Percentiles rank a stretch among this genome's conserved stretches.
Evolutionary conservation across 495 filamentous ascomycete genomes (phyloP).

Genomic region (Penicillium dipodomyicola): DNA sequence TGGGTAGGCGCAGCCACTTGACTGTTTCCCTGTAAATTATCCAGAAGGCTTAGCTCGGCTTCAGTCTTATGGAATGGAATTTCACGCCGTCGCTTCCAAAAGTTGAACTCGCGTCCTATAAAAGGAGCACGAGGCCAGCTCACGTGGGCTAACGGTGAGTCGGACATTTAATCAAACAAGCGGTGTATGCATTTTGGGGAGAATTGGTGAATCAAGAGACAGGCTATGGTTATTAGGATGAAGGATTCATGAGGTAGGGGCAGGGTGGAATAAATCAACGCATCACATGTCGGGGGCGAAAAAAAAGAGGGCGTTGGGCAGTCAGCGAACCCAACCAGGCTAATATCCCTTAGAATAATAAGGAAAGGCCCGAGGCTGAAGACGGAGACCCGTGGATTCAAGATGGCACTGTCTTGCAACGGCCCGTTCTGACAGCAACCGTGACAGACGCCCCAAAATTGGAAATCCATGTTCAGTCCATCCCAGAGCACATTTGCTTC

Average conservation of each 20-base stretch:
- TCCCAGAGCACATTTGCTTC: slow-evolving; percentile 10
- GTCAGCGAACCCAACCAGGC: slow-evolving; percentile 6
- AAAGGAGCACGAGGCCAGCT: slow-evolving; percentile 13
- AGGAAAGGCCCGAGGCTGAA: slow-evolving; percentile 1
- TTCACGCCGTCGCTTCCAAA: slow-evolving; percentile 8
- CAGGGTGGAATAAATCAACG: not conserved
- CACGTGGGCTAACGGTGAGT: slow-evolving; percentile 9
- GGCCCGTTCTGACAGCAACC: slow-evolving; percentile 4
- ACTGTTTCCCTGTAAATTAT: slow-evolving; percentile 36
- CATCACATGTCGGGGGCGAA: slow-evolving; percentile 14
- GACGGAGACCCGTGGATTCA: not conserved
- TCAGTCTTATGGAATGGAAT: slow-evolving; percentile 22
- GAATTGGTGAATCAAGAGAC: not conserved
- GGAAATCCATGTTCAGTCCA: not conserved
- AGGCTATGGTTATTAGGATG: slow-evolving; percentile 1
- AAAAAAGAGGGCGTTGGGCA: slow-evolving; percentile 1
- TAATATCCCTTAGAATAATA: not conserved
- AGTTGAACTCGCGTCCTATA: slow-evolving; percentile 10
- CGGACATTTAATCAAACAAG: slow-evolving; percentile 4
- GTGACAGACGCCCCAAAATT: slow-evolving; percentile 1
- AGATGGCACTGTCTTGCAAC: not conserved
- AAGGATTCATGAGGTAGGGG: not conserved
- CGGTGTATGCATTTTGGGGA: slow-evolving; percentile 19
- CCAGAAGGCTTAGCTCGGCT: slow-evolving; percentile 41
- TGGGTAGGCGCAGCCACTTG: slow-evolving; percentile 25